Percentiles rank a stretch among this genome's conserved stretches.
Conservation (phyloP, 1,284 basidiomycete species). For the Bondarzewia mesenterica region DNA sequence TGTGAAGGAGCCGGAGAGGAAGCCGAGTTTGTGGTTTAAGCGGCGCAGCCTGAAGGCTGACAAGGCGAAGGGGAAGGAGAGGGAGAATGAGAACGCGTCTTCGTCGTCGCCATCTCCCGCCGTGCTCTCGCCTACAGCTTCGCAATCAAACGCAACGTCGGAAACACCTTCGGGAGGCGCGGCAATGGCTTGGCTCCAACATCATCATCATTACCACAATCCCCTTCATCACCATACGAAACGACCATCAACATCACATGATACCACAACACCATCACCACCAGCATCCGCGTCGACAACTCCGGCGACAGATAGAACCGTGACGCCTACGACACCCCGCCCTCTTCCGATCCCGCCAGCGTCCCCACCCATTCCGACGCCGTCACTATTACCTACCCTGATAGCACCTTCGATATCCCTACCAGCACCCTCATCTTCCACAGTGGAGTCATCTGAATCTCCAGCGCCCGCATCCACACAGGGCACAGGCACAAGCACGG, state of each 20-base stretch:
- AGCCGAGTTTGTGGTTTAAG: constrained; percentile 48
- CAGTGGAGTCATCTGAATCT: too few species aligned
- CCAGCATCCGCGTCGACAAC: background rate
- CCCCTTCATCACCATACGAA: background rate
- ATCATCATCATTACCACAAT: background rate
- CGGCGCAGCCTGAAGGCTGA: constrained; percentile 22
- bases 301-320: background rate
- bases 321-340: background rate
- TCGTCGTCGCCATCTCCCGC: background rate
- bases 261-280: background rate
- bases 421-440: background rate
- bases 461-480: too few species aligned
- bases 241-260: background rate
- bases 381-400: background rate
- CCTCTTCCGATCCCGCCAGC: background rate
- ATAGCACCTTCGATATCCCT: background rate
- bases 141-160: background rate
- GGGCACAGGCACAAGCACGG: too few species aligned
- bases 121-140: background rate
- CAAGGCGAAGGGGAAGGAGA: constrained; percentile 16
- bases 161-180: background rate
- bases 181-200: background rate
- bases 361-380: background rate
- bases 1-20: constrained; percentile 34
- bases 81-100: constrained; percentile 11